phyloP scores from a whole-genome alignment of 148 eudicot species.

The Fagopyrum esculentum region DNA sequence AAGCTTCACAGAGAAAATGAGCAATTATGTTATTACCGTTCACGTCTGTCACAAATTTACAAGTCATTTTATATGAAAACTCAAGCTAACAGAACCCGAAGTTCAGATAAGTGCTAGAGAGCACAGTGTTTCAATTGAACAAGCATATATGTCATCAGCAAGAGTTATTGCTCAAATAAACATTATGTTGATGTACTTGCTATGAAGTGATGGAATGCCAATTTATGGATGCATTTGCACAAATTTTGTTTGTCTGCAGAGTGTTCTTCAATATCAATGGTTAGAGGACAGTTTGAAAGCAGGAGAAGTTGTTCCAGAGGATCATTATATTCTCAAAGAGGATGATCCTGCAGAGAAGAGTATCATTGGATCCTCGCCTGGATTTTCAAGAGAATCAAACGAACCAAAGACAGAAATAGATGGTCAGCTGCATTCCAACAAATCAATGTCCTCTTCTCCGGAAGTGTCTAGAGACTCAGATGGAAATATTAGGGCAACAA shows the following conservation, averaged over 20 bases:
- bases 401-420: constrained; percentile 20
- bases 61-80: too few relatives aligned
- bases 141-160: too few relatives aligned
- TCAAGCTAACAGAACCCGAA: too few relatives aligned
- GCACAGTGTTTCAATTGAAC: too few relatives aligned
- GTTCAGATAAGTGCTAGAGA: too few relatives aligned
- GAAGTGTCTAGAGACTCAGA: constrained; percentile 23
- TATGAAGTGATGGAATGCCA: neutral
- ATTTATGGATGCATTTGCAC: neutral
- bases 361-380: constrained; percentile 14
- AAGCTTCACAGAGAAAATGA: too few relatives aligned
- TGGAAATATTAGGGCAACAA: constrained; percentile 22
- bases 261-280: constrained; percentile 63
- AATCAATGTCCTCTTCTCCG: constrained; percentile 30
- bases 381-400: constrained; percentile 17
- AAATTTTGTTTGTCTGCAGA: constrained; percentile 31
- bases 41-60: too few relatives aligned
- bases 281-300: constrained; percentile 72
- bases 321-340: constrained; percentile 36
- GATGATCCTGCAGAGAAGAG: constrained; percentile 24
- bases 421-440: constrained; percentile 23
- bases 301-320: constrained; percentile 64
- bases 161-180: neutral
- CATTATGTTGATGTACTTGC: neutral
- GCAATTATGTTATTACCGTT: too few relatives aligned